Conservation (phyloP, 2,329 filamentous ascomycete species). For the Penicillium sp. region DNA sequence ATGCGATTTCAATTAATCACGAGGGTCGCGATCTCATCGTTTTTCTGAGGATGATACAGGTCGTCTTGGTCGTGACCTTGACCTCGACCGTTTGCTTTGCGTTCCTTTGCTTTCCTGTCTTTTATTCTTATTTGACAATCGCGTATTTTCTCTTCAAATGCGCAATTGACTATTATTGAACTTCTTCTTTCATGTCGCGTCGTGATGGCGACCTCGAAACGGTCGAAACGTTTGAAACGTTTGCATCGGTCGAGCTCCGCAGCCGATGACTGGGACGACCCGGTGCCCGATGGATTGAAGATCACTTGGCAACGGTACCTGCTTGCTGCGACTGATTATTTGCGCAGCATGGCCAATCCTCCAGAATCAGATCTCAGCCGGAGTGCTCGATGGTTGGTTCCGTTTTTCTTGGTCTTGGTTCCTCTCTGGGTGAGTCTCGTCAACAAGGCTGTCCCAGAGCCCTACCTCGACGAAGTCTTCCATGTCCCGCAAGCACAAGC, state of each 20-base stretch:
- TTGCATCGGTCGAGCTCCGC: conserved; percentile 19
- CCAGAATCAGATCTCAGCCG: conserved; percentile 27
- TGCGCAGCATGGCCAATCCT: conserved; percentile 25
- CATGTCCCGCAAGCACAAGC: conserved; percentile 81
- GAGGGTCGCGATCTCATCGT: not conserved
- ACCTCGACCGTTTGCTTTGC: not conserved
- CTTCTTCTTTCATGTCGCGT: not conserved
- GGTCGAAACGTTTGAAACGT: conserved; percentile 25
- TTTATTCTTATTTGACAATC: not conserved
- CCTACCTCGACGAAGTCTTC: conserved; percentile 51
- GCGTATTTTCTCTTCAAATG: not conserved
- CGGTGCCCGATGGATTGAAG: not conserved
- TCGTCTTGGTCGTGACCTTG: not conserved
- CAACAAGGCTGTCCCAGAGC: conserved; percentile 44
- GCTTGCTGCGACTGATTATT: not conserved
- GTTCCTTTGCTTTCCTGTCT: not conserved
- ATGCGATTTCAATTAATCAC: not conserved
- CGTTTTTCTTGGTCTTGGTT: conserved; percentile 30
- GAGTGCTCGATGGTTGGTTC: conserved; percentile 31
- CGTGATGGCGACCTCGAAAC: not conserved
- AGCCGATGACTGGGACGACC: not conserved
- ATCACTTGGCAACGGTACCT: not conserved
- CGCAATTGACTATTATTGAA: not conserved
- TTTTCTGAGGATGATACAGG: not conserved
- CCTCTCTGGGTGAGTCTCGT: conserved; percentile 40